Percentiles rank a stretch among this genome's conserved stretches.
Conservation (phyloP, 116 monocot genomes). For the Phalaenopsis hybrid region DNA sequence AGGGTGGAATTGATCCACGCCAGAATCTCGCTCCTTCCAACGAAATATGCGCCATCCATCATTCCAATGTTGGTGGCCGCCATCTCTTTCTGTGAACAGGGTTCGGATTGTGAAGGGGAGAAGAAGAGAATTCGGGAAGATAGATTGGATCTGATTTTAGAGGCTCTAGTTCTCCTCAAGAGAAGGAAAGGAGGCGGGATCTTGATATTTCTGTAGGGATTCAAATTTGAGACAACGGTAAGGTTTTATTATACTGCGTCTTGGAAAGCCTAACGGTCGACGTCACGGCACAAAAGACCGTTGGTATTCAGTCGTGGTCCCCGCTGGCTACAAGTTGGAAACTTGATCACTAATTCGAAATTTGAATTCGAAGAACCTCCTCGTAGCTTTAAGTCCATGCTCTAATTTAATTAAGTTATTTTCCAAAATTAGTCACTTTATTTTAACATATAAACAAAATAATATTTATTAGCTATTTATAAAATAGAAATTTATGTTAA, state of each 20-base stretch:
- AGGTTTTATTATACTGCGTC: background rate
- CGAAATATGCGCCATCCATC: slow-evolving; percentile 81
- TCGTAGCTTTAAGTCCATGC: too few species aligned
- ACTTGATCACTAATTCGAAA: too few species aligned
- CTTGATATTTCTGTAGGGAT: too few species aligned
- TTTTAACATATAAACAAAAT: too few species aligned
- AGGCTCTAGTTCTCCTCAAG: background rate
- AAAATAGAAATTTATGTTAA: too few species aligned
- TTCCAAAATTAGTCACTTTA: too few species aligned
- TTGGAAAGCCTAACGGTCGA: background rate
- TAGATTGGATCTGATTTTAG: background rate
- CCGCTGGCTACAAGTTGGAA: too few species aligned
- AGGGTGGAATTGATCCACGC: slow-evolving; percentile 75
- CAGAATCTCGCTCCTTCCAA: slow-evolving; percentile 59
- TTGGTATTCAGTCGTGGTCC: background rate
- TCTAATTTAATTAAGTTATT: too few species aligned
- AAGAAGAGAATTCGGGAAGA: background rate
- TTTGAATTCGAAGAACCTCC: too few species aligned
- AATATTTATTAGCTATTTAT: too few species aligned
- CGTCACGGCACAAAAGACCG: background rate
- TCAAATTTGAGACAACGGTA: background rate
- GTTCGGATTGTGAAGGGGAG: too few species aligned
- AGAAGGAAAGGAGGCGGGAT: background rate
- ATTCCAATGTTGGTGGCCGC: slow-evolving; percentile 62
- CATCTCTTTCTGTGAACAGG: background rate